Conservation (phyloP, 2,329 filamentous ascomycete species). For the Lasiodiplodia theobromae region DNA sequence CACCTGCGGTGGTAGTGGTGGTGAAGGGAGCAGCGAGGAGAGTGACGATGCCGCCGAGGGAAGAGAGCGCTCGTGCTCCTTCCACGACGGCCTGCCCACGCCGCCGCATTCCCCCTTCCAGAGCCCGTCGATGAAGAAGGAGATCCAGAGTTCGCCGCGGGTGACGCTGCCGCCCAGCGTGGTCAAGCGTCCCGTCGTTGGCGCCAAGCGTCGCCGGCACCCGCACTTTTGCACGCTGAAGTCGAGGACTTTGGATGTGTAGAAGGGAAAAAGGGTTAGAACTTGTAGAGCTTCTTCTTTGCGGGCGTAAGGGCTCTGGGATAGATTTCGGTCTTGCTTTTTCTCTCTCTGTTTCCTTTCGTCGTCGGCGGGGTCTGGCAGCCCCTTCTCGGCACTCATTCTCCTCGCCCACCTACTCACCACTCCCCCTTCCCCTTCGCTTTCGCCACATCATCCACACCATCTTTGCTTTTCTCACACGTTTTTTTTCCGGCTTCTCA, state of each 20-base stretch:
- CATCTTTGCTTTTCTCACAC: neutral
- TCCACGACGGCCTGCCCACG: constrained; percentile 28
- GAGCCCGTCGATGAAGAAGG: constrained; percentile 12
- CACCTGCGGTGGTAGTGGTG: neutral
- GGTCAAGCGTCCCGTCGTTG: neutral
- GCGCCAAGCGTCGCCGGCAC: neutral
- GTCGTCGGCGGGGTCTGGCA: neutral
- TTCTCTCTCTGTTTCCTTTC: neutral
- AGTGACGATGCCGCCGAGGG: neutral
- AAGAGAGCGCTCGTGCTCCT: constrained; percentile 17
- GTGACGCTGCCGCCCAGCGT: neutral
- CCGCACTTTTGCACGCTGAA: neutral
- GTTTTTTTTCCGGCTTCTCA: neutral
- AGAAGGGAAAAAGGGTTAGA: neutral
- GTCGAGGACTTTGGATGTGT: neutral
- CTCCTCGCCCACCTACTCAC: neutral
- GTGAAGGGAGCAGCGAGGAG: neutral
- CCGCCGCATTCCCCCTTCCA: constrained; percentile 27
- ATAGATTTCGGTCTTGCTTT: neutral
- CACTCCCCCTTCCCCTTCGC: neutral
- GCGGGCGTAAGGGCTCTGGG: too few species aligned
- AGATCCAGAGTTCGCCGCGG: constrained; percentile 10
- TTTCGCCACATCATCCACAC: neutral
- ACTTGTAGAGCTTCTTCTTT: too few species aligned
- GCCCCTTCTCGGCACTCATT: neutral